A percentile compares a stretch with the other conserved stretches of the same genome.
Evolutionary conservation across 2,329 filamentous ascomycete species (phyloP).

Genomic region (Neofusicoccum umdonicola): DNA sequence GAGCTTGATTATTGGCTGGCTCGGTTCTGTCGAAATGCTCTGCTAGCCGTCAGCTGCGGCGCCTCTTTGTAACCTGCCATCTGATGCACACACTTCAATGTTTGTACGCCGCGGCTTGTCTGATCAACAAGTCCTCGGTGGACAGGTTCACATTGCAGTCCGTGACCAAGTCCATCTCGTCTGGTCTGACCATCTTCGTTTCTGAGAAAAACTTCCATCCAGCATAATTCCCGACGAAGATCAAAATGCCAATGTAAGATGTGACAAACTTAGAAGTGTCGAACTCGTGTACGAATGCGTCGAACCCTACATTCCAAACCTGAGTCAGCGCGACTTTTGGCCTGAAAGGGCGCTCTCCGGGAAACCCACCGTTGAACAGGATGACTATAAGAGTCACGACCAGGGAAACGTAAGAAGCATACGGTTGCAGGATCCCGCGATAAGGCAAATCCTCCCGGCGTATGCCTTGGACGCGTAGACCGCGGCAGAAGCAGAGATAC

Average conservation of each 20-base stretch:
- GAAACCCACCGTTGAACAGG: constrained; percentile 15
- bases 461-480: constrained; percentile 38
- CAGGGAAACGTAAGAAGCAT: constrained; percentile 38
- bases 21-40: no score
- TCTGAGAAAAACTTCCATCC: constrained; percentile 14
- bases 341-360: background rate
- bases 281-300: constrained; percentile 17
- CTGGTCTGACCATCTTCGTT: constrained; percentile 9
- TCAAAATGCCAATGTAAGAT: constrained; percentile 31
- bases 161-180: constrained; percentile 8
- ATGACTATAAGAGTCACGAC: constrained; percentile 27
- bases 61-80: no score
- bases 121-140: background rate
- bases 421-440: constrained; percentile 40
- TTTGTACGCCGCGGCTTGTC: background rate
- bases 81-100: no score
- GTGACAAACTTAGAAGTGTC: constrained; percentile 13
- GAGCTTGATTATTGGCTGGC: no score
- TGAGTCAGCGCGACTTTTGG: background rate
- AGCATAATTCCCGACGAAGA: constrained; percentile 24
- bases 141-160: background rate
- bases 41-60: no score
- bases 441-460: constrained; percentile 38
- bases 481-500: constrained; percentile 41
- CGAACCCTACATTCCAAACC: constrained; percentile 10